A percentile compares a stretch with the other conserved stretches of the same genome.
These are phyloP conservation scores for Mycocentrospora acerina DNA, from an alignment of 2,329 filamentous ascomycete genomes.

Conservation along the genomic window DNA sequence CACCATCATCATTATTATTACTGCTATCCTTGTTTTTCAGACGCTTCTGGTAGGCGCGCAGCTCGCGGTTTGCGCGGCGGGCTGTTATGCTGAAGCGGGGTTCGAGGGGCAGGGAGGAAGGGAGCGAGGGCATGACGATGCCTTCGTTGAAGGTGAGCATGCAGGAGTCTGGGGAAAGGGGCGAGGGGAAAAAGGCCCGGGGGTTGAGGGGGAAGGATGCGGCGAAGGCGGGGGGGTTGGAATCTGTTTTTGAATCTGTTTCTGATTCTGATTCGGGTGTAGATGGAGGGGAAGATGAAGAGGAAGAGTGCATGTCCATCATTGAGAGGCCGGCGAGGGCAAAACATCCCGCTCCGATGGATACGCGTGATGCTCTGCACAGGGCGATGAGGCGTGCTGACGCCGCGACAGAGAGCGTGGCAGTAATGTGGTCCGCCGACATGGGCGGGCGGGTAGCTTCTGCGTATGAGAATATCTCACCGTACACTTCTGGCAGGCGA, in stretches of 20 bases:
- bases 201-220: constrained; percentile 52
- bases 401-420: constrained; percentile 32
- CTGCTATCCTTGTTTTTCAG: constrained; percentile 11
- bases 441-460: constrained; percentile 35
- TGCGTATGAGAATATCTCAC: constrained; percentile 43
- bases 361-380: constrained; percentile 42
- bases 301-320: constrained; percentile 47
- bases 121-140: constrained; percentile 47
- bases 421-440: constrained; percentile 36
- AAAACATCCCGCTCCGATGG: constrained; percentile 49
- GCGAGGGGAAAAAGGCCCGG: constrained; percentile 45
- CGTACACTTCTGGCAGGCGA: constrained; percentile 35
- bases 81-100: constrained; percentile 44
- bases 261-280: constrained; percentile 15
- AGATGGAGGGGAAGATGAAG: constrained; percentile 11
- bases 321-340: constrained; percentile 49
- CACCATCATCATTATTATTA: constrained; percentile 7
- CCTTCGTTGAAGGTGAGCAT: constrained; percentile 53
- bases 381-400: constrained; percentile 42
- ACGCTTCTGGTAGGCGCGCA: constrained; percentile 50
- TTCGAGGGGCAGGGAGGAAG: constrained; percentile 38
- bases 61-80: constrained; percentile 45
- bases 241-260: no score
- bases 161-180: constrained; percentile 44
- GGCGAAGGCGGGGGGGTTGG: constrained; percentile 46